Evolutionary conservation across 768 basidiomycete species (phyloP), one percentile per base, ranked within the genome.

Genomic region (Leccinum sublutescens): DNA sequence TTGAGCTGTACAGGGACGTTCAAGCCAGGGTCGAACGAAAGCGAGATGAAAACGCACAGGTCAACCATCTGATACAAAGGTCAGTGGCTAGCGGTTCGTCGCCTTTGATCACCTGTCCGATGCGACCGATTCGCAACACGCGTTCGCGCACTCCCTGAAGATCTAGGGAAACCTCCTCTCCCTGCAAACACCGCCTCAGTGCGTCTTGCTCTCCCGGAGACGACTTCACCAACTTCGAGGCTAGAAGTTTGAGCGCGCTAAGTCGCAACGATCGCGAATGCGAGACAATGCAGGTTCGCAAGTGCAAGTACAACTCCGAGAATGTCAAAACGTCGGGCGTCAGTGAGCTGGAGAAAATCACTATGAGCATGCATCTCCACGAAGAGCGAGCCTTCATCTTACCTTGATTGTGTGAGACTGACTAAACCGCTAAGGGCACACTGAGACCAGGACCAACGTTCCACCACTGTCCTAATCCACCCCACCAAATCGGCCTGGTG

Each of bases 101-200:
- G 10, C 81, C 80, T 49, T 74, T 76, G 49, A 90, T 79, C 5
- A 82, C 79, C 60, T 85, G 82, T 2, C 82, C 86, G 2, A 95
- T 80, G 54, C 89, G 82, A 4, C 85, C 83, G 8, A 96, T 90
- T 25, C 86, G 79, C 66, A 96, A 74, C 4, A 92, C 85, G 48
- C 93, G 84, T 66, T 98, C 96, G 36, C 96, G 80, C 2, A 89
- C 89, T 48, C 93, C 91, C 60, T 87, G 84, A 2, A 89, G 76
- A 56, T 94, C 89, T 36, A 97, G 69, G 2, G 89, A 76, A 5
- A 90, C 85, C 59, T 91, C 84, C 69, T 99, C 97, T 2, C 88
- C 91, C 59, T 88, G 85, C 23, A 94, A 69, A 68, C 90, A 90
- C 27, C 82, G 80, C 64, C 83, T 83, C 19, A 89, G 62, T 0